These are phyloP conservation scores for Globisporangium canariense DNA, from an alignment of 352 stramenopile genomes.

Conservation along the genomic window DNA sequence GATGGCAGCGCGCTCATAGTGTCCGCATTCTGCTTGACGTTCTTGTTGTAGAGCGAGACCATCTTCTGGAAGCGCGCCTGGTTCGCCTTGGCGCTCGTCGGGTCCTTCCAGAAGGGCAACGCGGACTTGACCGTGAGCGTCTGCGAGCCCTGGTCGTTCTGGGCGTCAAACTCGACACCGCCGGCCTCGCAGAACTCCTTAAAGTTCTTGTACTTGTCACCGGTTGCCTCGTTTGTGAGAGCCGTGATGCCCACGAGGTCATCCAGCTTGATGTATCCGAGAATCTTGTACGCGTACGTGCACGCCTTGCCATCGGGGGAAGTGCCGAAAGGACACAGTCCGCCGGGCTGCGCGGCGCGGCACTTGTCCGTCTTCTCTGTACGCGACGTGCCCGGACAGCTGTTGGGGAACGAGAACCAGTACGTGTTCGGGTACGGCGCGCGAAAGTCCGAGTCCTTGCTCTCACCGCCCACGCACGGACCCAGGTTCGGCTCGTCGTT, in stretches of 20 bases:
- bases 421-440: slow-evolving; percentile 60
- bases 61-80: slow-evolving; percentile 33
- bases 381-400: slow-evolving; percentile 42
- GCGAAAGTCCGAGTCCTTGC: slow-evolving; percentile 34
- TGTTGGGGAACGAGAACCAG: slow-evolving; percentile 73
- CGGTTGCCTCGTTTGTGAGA: slow-evolving; percentile 35
- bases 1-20: slow-evolving; percentile 46
- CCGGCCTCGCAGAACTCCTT: slow-evolving; percentile 44
- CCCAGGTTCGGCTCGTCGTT: slow-evolving; percentile 47
- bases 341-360: slow-evolving; percentile 29
- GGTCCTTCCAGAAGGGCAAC: slow-evolving; percentile 63
- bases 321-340: slow-evolving; percentile 37
- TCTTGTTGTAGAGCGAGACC: slow-evolving; percentile 58
- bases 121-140: slow-evolving; percentile 33
- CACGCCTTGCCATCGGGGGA: slow-evolving; percentile 45
- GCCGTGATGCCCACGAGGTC: slow-evolving; percentile 56
- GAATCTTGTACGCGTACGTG: slow-evolving; percentile 56
- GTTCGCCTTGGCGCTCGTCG: slow-evolving; percentile 42
- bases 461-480: slow-evolving; percentile 39
- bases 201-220: slow-evolving; percentile 32
- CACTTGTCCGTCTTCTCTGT: slow-evolving; percentile 46
- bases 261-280: slow-evolving; percentile 55
- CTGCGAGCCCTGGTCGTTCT: slow-evolving; percentile 33
- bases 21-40: slow-evolving; percentile 22
- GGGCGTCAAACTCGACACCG: slow-evolving; percentile 41